Evolutionary conservation across 352 stramenopile genomes (phyloP), one percentile per base, ranked within the genome.

Genomic region (Phytophthora cryptogea): DNA sequence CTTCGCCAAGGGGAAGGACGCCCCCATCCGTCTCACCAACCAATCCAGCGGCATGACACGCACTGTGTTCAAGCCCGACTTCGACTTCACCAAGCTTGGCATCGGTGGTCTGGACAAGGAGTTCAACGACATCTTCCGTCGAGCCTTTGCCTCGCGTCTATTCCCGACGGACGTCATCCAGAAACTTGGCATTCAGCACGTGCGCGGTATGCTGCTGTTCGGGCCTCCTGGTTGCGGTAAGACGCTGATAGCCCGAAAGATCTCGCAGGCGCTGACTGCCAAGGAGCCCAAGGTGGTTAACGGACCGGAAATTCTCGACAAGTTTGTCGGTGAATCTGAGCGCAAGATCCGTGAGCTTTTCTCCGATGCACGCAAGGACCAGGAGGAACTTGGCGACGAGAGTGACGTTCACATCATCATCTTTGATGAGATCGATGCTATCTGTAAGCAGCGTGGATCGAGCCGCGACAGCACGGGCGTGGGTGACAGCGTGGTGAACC

Each of bases 341-440:
- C 94, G 98, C 69, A 99, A 99, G 80, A 99, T 99, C 62, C 90
- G 98, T 37, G 96, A 98, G 49, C 81, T 99, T 1, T 99, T 99
- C 72, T 84, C 91, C 1, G 97, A 99, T 54, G 97, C 97, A 8
- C 78, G 84, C 26, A 70, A 90, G 54, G 86, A 95, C 53, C 83
- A 95, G 52, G 74, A 95, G 46, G 87, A 98, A 46, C 66, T 97
- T 17, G 97, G 97, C 46, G 97, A 99, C 57, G 92, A 98, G 52
- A 98, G 87, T 52, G 97, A 98, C 61, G 87, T 99, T 46, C 98
- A 99, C 73, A 99, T 99, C 69, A 98, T 99, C 70, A 99, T 99
- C 70, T 98, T 99, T 66, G 98, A 99, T 78, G 98, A 99, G 76
- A 99, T 99, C 75, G 98, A 99, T 82, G 97, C 98, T 31, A 99